Evolutionary conservation across 2,329 filamentous ascomycete species (phyloP), one percentile per base, ranked within the genome.

Genomic region (Ceratocystis colombiana): DNA sequence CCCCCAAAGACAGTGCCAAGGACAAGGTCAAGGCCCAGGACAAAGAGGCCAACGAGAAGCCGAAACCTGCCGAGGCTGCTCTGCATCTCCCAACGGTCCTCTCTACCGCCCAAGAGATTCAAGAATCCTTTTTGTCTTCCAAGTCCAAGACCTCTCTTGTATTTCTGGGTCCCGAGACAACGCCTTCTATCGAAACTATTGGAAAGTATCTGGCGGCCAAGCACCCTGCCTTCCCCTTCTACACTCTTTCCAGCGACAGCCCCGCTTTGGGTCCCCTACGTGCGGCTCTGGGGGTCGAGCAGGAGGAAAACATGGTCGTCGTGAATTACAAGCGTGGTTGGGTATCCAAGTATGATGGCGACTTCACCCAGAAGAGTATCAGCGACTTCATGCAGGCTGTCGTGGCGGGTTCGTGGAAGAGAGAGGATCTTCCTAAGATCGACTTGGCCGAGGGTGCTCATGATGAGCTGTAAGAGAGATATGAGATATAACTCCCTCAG

Each of bases 381-480:
- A 90, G 96, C 77, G 78, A 79, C 69, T 99, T 93, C 90, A 84
- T 99, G 68, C 94, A 99, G 72, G 82, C 84, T n/a, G 90, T 97
- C 69, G 86, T 90, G 46, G 82, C 99, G 80, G 90, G 92, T 64
- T 93, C 97, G 73, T 88, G 90, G 1, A 77, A 82, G 68, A 96
- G 93, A 80, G 81, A 85, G 71, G 89, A 86, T 77, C 74, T 94
- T 53, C 88, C 89, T 0, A 81, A 83, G 67, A 82, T 80, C 1
- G 71, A 89, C 55, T 73, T 87, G 41, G 76, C 78, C 17, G 45
- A 37, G 28, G 10, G 74, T 78, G 70, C 71, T 76, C 20, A 72
- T 77, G 12, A 72, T 72, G 62, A 67, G 55, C 44, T 69, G 53
- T 69, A n/a, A 50, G 5, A 37, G 28, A 17, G 25, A 30, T 17